A percentile compares a stretch with the other conserved stretches of the same genome.
phyloP scores from a whole-genome alignment of 352 stramenopile species.

The Phytophthora multivora region DNA sequence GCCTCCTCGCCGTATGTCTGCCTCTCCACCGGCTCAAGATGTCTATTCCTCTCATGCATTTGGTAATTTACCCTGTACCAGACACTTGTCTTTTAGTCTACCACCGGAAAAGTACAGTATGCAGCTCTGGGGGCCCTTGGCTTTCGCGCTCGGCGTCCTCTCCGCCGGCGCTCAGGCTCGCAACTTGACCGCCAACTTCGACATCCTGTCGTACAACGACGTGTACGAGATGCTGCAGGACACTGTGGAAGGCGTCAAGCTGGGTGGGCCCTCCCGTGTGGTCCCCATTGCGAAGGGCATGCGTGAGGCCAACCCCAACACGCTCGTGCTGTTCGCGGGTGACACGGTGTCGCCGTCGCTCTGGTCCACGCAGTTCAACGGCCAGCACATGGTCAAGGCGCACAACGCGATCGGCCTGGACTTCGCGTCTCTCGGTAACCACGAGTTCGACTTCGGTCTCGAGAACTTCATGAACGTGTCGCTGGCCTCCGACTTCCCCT shows the following conservation, averaged over 20 bases:
- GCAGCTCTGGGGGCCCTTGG: constrained; percentile 26
- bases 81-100: constrained; percentile 6
- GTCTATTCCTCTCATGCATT: constrained; percentile 17
- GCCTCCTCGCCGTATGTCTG: constrained; percentile 28
- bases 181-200: constrained; percentile 53
- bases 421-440: constrained; percentile 77
- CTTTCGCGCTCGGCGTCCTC: constrained; percentile 11
- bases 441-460: constrained; percentile 84
- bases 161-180: constrained; percentile 25
- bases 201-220: constrained; percentile 80
- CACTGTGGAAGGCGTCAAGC: constrained; percentile 60
- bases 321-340: constrained; percentile 75
- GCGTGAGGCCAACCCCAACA: constrained; percentile 61
- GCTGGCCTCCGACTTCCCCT: constrained; percentile 58
- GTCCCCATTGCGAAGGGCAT: constrained; percentile 69
- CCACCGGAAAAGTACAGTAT: constrained; percentile 4
- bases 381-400: constrained; percentile 79
- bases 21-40: constrained; percentile 24
- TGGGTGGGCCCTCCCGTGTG: constrained; percentile 76
- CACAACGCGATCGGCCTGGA: constrained; percentile 80
- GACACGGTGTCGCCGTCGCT: constrained; percentile 86
- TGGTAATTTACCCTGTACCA: constrained; percentile 13
- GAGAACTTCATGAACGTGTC: constrained; percentile 79
- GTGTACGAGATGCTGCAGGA: constrained; percentile 84
- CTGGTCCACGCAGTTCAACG: constrained; percentile 81